A percentile compares a stretch with the other conserved stretches of the same genome.
phyloP scores from a whole-genome alignment of 768 basidiomycete genomes.

The Bullera alba region DNA sequence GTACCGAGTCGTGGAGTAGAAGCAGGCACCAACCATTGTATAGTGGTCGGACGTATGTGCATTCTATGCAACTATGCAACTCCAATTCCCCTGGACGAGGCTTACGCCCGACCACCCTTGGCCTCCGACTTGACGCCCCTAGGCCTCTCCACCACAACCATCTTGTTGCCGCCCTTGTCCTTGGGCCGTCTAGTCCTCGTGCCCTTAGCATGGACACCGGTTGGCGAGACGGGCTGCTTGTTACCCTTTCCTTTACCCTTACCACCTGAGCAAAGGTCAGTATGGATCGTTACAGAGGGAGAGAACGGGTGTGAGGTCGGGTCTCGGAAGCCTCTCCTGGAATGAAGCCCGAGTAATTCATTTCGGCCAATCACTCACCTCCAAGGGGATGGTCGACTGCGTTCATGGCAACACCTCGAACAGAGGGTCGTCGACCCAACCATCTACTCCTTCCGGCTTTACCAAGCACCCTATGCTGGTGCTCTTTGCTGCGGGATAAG shows the following conservation, averaged over 20 bases:
- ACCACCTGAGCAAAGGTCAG: slow-evolving; percentile 58
- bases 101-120: too few relatives aligned
- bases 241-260: slow-evolving; percentile 96
- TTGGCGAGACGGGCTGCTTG: slow-evolving; percentile 85
- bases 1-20: too few relatives aligned
- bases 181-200: slow-evolving; percentile 80
- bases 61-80: too few relatives aligned
- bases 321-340: too few relatives aligned
- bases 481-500: slow-evolving; percentile 52
- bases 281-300: not conserved
- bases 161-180: slow-evolving; percentile 77
- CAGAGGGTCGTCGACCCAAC: slow-evolving; percentile 75
- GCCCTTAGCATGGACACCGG: slow-evolving; percentile 89
- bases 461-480: slow-evolving; percentile 75
- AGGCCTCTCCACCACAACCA: slow-evolving; percentile 5
- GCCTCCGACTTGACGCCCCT: too few relatives aligned
- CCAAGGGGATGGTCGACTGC: slow-evolving; percentile 78
- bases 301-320: not conserved
- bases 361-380: too few relatives aligned
- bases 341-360: too few relatives aligned
- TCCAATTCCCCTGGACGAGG: too few relatives aligned
- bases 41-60: too few relatives aligned
- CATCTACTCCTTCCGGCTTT: slow-evolving; percentile 87
- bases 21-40: too few relatives aligned
- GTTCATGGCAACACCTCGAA: slow-evolving; percentile 96